Conservation (phyloP, 106 monocot species). For the Dendrobium chrysotoxum region DNA sequence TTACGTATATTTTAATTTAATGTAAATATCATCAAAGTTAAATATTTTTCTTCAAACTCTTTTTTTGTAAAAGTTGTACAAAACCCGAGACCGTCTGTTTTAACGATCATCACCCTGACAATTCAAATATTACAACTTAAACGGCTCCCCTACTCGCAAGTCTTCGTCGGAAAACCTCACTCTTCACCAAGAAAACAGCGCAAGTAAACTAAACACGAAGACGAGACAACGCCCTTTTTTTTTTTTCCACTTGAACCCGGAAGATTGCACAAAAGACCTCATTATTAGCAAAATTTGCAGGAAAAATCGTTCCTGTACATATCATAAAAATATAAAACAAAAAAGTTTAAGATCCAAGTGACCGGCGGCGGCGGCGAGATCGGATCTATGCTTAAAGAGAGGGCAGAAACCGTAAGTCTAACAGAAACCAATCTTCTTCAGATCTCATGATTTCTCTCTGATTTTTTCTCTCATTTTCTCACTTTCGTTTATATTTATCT, state of each 20-base stretch:
- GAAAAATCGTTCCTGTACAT: not conserved
- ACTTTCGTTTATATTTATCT: not conserved
- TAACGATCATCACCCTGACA: too few species aligned
- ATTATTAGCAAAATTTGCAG: not conserved
- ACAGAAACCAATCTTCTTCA: not conserved
- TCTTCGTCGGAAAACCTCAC: too few species aligned
- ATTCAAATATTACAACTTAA: too few species aligned
- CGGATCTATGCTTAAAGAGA: not conserved
- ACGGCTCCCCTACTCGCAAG: too few species aligned
- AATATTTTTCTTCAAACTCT: too few species aligned
- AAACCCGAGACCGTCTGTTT: too few species aligned
- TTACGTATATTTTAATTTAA: too few species aligned
- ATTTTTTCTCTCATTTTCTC: not conserved
- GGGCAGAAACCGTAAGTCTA: not conserved
- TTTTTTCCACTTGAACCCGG: not conserved
- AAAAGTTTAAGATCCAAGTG: not conserved
- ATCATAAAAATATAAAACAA: not conserved
- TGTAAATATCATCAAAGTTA: too few species aligned
- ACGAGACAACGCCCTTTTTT: not conserved
- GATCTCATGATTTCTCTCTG: not conserved
- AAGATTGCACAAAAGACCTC: not conserved
- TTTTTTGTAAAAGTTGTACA: too few species aligned
- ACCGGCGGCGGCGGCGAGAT: not conserved
- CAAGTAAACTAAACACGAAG: not conserved
- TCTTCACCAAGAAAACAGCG: not conserved